phyloP scores from a whole-genome alignment of 1,139 yeast genomes.

The Diutina pseudorugosa region DNA sequence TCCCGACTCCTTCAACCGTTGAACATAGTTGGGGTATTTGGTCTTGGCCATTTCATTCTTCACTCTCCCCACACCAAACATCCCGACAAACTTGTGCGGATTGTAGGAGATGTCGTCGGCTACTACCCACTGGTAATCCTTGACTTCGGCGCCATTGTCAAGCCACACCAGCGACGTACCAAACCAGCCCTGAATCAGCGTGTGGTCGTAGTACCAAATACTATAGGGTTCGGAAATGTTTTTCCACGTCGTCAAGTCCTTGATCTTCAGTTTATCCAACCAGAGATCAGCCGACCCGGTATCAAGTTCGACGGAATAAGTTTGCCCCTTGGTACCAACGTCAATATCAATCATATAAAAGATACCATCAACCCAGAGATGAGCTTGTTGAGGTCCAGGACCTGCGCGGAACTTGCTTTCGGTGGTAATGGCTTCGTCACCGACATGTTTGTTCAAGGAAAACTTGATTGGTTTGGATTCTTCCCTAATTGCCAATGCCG shows the following conservation, averaged over 20 bases:
- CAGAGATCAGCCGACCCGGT: conserved; percentile 10
- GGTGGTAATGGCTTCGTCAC: no score
- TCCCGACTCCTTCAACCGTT: not conserved
- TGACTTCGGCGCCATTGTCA: conserved; percentile 3
- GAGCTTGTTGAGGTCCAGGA: no score
- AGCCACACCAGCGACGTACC: conserved; percentile 5
- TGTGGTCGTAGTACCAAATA: conserved; percentile 6
- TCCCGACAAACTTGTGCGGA: conserved; percentile 5
- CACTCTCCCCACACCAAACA: conserved; percentile 6
- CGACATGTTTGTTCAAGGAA: no score
- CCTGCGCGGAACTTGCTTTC: no score
- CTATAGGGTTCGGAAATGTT: conserved; percentile 5
- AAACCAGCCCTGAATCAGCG: conserved; percentile 5
- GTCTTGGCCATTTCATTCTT: not conserved
- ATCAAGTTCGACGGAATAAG: conserved; percentile 3
- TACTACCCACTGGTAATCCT: conserved; percentile 7
- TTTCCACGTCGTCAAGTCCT: not conserved
- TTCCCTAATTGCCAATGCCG: no score
- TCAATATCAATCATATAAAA: not conserved
- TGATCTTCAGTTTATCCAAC: conserved; percentile 2
- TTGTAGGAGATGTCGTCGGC: not conserved
- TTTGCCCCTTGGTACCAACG: not conserved
- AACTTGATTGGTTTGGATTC: no score
- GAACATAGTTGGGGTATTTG: not conserved
- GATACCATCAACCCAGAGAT: not conserved